Evolutionary conservation across 2,329 filamentous ascomycete genomes (phyloP), one percentile per base, ranked within the genome.

Genomic region (Didymella exigua): DNA sequence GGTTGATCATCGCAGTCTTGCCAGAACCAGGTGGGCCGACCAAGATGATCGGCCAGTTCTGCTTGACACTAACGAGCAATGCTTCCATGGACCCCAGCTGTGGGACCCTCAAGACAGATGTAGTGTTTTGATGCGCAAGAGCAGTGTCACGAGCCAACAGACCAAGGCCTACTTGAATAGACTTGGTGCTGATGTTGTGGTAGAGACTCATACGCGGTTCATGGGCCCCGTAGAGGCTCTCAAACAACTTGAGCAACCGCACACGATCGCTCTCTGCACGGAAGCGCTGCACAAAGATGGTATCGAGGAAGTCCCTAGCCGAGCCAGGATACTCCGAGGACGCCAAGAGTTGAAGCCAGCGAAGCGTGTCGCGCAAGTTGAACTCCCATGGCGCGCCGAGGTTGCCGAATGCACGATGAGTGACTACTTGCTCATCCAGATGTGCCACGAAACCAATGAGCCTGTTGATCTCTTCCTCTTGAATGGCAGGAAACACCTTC

Each of bases 371-470:
- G 73, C 92, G 88, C 60, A 99, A 78, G 68, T 96, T 99, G 72
- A 96, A 95, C 70, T 97, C 95, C 95, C 92, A 99, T 1, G 96
- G 95, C 6, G 89, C 90, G 38, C 86, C 86, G 34, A 80, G 72
- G 11, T 76, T 74, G 31, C 84, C 85, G 58, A 89, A 80, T 7
- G 73, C 74, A 43, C 81, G 78, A 37, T 78, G 75, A 24, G 82
- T 79, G 4, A 86, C 81, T 23, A 96, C 85, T 30, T 89, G 84
- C 26, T 85, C 81, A 59, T 96, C 91, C 9, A 98, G 79, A n/a
- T 81, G 79, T 1, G 88, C 88, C n/a, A 97, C 87, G 68, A 96
- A 96, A 21, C 81, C 78, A 27, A 97, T 92, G 46, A 96, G 79
- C 34, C 82, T 85, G 23, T 81, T 78, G 18, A 93, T 84, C 26